phyloP scores from a whole-genome alignment of 1,284 basidiomycete genomes.

The Schizophyllum commune region DNA sequence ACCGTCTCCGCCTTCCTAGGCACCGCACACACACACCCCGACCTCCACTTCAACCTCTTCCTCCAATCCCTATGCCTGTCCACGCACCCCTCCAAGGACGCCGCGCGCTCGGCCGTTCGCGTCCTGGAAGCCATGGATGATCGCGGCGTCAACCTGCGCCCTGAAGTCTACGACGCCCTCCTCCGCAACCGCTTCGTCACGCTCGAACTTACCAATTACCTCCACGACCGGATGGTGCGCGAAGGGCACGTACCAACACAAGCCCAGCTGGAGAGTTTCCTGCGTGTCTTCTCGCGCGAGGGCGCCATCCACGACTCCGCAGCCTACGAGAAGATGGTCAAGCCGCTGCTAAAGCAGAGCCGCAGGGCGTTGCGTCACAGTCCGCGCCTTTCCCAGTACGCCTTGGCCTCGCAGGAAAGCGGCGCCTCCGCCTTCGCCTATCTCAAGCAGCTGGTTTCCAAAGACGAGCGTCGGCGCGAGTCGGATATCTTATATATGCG shows the following conservation, averaged over 20 bases:
- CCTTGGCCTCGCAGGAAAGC: constrained; percentile 30
- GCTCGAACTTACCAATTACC: constrained; percentile 36
- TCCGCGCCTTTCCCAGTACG: too few relatives aligned
- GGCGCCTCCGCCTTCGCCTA: constrained; percentile 40
- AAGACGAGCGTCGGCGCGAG: constrained; percentile 3
- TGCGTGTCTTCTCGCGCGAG: constrained; percentile 39
- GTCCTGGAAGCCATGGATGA: constrained; percentile 11
- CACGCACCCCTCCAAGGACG: constrained; percentile 30
- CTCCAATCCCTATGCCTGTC: constrained; percentile 42
- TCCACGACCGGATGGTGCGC: constrained; percentile 34
- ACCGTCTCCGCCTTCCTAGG: constrained; percentile 38
- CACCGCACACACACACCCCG: constrained; percentile 22
- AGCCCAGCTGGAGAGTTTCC: constrained; percentile 38
- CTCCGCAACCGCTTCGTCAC: constrained; percentile 43
- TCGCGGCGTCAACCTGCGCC: constrained; percentile 31
- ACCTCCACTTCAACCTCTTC: constrained; percentile 46
- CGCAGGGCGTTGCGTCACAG: too few relatives aligned
- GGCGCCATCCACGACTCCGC: constrained; percentile 33
- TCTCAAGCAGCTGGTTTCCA: constrained; percentile 23
- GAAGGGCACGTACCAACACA: constrained; percentile 32
- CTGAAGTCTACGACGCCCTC: constrained; percentile 36
- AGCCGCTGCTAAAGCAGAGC: constrained; percentile 3
- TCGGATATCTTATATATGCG: constrained; percentile 3
- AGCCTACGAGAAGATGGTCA: constrained; percentile 30
- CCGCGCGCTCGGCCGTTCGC: constrained; percentile 20